A percentile compares a stretch with the other conserved stretches of the same genome.
These are phyloP conservation scores for Cyphellophora attinorum DNA, from an alignment of 2,329 filamentous ascomycete genomes.

Conservation along the genomic window DNA sequence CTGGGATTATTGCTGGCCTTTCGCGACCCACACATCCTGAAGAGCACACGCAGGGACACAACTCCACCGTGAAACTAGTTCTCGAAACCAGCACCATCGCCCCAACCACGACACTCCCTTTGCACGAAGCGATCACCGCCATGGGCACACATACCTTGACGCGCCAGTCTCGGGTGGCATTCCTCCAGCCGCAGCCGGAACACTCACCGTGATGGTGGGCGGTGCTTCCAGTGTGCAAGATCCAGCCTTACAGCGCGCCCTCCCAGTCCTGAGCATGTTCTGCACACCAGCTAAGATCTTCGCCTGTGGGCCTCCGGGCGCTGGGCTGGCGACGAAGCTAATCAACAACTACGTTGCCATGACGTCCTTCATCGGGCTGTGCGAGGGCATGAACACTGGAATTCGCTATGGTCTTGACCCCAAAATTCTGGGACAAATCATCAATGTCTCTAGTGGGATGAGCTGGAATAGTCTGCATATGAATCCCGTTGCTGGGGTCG, in stretches of 20 bases:
- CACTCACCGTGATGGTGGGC: slow-evolving; percentile 47
- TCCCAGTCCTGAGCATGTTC: slow-evolving; percentile 31
- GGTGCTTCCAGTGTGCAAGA: no score
- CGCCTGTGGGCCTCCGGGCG: slow-evolving; percentile 19
- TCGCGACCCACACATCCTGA: no score
- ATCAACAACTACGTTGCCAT: slow-evolving; percentile 21
- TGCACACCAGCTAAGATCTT: slow-evolving; percentile 40
- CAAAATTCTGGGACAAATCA: slow-evolving; percentile 16
- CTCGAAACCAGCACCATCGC: no score
- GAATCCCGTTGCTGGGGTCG: slow-evolving; percentile 26
- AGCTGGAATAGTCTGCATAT: slow-evolving; percentile 18
- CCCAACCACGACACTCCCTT: no score
- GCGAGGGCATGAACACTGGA: slow-evolving; percentile 35
- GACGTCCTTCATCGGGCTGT: slow-evolving; percentile 14
- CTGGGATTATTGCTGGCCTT: slow-evolving; percentile 24
- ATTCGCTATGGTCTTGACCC: slow-evolving; percentile 18
- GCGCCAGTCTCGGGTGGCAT: slow-evolving; percentile 44
- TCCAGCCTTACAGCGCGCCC: slow-evolving; percentile 39
- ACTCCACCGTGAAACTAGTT: no score
- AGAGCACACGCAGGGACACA: no score
- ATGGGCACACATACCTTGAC: no score
- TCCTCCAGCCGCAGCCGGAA: slow-evolving; percentile 39
- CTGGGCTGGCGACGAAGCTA: slow-evolving; percentile 20
- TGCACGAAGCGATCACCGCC: no score
- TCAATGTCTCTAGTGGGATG: slow-evolving; percentile 12